These are phyloP conservation scores for Micromonas commoda DNA, from an alignment of 139 green algal species.

Conservation along the genomic window DNA sequence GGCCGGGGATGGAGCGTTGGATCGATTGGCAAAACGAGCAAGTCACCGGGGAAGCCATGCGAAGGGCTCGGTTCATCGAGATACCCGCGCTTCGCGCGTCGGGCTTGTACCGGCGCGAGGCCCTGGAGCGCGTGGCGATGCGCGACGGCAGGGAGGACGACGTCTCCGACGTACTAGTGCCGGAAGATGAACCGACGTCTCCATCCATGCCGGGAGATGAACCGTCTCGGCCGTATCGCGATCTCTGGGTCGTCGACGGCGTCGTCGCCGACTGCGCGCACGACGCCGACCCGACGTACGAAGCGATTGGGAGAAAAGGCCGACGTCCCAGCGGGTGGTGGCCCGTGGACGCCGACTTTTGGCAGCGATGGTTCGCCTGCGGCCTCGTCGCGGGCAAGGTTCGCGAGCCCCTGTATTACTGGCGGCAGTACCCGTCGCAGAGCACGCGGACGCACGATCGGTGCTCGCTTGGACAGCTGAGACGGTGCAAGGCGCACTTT, in stretches of 20 bases:
- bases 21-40: constrained; percentile 24
- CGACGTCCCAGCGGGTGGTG: constrained; percentile 19
- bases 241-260: constrained; percentile 8
- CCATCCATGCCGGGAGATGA: too few relatives aligned
- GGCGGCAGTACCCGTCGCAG: constrained; percentile 33
- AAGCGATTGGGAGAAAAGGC: neutral
- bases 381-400: constrained; percentile 18
- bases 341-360: constrained; percentile 34
- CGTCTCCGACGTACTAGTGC: too few relatives aligned
- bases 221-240: neutral
- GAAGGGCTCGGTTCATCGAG: constrained; percentile 23
- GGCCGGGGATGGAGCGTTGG: constrained; percentile 29
- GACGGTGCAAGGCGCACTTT: constrained; percentile 25
- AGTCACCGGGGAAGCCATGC: constrained; percentile 1
- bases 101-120: constrained; percentile 7
- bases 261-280: neutral
- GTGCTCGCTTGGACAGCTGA: constrained; percentile 20
- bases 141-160: too few relatives aligned
- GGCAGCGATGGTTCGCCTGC: constrained; percentile 24
- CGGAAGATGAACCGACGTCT: too few relatives aligned
- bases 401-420: constrained; percentile 14
- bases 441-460: constrained; percentile 28
- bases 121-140: too few relatives aligned
- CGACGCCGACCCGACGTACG: neutral
- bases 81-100: constrained; percentile 29